Evolutionary conservation across 768 basidiomycete species (phyloP).

Genomic region (Agrocybe chaxingu): DNA sequence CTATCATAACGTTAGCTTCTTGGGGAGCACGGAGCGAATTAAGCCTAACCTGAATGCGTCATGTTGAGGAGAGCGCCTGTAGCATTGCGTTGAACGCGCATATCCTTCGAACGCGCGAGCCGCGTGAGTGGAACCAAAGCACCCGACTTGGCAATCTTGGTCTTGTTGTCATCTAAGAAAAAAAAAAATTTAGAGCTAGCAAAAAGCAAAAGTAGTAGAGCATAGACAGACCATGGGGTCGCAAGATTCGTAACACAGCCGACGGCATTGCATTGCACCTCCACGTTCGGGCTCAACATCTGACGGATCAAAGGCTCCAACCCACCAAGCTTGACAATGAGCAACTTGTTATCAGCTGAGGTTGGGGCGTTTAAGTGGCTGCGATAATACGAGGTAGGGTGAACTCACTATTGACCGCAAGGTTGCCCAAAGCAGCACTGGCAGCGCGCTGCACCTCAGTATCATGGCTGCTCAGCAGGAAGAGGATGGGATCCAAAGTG

Average conservation of each 20-base stretch:
- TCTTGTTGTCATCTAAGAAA: constrained; percentile 93
- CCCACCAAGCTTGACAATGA: constrained; percentile 97
- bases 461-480: constrained; percentile 95
- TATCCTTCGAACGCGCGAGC: constrained; percentile 95
- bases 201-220: background rate
- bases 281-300: constrained; percentile 98
- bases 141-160: constrained; percentile 98
- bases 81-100: constrained; percentile 98
- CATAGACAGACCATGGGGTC: constrained; percentile 80
- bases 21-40: constrained; percentile 3
- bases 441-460: constrained; percentile 98
- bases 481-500: constrained; percentile 96
- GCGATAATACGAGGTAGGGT: constrained; percentile 1
- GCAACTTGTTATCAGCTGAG: constrained; percentile 95
- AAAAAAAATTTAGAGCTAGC: background rate
- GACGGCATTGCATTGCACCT: constrained; percentile 99
- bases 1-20: constrained; percentile 36
- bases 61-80: constrained; percentile 98
- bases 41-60: constrained; percentile 91
- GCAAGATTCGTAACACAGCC: constrained; percentile 99
- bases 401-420: constrained; percentile 93
- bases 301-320: constrained; percentile 97
- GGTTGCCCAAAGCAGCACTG: constrained; percentile 93
- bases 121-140: constrained; percentile 97
- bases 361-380: constrained; percentile 14